phyloP scores from a whole-genome alignment of 2,329 filamentous ascomycete species.

The Penicillium rolfsii region DNA sequence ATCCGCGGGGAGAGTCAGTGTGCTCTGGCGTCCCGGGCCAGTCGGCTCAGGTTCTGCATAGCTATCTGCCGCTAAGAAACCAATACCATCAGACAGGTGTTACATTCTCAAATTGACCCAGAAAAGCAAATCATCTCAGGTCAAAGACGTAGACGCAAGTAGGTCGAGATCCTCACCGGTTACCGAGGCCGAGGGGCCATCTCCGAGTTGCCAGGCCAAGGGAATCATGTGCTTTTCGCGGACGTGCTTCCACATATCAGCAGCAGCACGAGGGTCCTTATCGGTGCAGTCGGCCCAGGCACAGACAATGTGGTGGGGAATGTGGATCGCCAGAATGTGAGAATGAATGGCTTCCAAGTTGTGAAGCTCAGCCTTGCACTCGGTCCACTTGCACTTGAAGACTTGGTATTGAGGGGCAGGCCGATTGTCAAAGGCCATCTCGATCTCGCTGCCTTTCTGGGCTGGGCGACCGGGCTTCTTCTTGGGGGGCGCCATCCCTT shows the following conservation, averaged over 20 bases:
- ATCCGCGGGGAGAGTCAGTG: slow-evolving; percentile 44
- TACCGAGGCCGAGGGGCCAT: slow-evolving; percentile 59
- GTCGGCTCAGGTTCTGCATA: background rate
- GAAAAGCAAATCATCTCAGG: slow-evolving; percentile 13
- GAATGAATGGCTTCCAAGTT: slow-evolving; percentile 63
- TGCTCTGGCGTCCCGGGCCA: slow-evolving; percentile 24
- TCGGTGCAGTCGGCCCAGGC: slow-evolving; percentile 32
- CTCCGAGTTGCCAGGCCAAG: slow-evolving; percentile 61
- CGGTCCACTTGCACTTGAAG: slow-evolving; percentile 62
- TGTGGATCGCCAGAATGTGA: slow-evolving; percentile 62
- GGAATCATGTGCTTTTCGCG: slow-evolving; percentile 56
- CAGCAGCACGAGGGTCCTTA: slow-evolving; percentile 28
- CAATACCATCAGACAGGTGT: slow-evolving; percentile 20
- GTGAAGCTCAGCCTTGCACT: slow-evolving; percentile 62
- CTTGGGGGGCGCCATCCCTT: slow-evolving; percentile 16
- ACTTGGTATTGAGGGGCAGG: slow-evolving; percentile 38
- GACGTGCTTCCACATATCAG: slow-evolving; percentile 56
- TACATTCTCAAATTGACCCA: background rate
- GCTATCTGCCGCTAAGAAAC: slow-evolving; percentile 13
- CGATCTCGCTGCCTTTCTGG: slow-evolving; percentile 20
- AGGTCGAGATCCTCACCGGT: slow-evolving; percentile 56
- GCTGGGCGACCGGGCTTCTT: slow-evolving; percentile 28
- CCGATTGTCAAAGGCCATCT: slow-evolving; percentile 25
- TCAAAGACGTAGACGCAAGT: slow-evolving; percentile 30
- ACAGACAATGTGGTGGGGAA: slow-evolving; percentile 35